Evolutionary conservation across 1,284 basidiomycete genomes (phyloP).

Genomic region (Cryptococcus sp.): DNA sequence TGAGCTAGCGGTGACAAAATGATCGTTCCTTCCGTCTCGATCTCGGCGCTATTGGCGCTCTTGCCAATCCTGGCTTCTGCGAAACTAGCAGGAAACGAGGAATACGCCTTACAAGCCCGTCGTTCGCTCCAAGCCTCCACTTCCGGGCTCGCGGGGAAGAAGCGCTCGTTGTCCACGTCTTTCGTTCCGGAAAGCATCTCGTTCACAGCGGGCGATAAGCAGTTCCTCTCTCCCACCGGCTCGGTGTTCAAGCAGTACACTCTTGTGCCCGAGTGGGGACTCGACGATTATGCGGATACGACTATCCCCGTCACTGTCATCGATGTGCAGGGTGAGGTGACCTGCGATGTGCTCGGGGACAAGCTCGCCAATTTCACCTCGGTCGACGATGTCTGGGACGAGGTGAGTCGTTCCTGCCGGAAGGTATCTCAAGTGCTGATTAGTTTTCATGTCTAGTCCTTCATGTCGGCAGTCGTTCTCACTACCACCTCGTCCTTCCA

Average conservation of each 20-base stretch:
- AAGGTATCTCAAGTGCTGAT: not conserved
- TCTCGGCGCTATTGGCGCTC: not conserved
- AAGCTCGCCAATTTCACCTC: constrained; percentile 18
- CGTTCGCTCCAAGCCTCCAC: not conserved
- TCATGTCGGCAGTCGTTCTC: constrained; percentile 23
- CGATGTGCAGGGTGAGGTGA: constrained; percentile 27
- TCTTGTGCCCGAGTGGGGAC: constrained; percentile 17
- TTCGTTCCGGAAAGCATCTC: constrained; percentile 22
- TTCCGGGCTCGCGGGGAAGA: not conserved
- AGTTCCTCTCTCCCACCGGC: constrained; percentile 27
- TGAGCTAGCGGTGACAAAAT: too few species aligned
- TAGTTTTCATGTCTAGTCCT: constrained; percentile 11
- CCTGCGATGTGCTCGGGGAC: constrained; percentile 28
- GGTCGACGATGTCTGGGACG: constrained; percentile 33
- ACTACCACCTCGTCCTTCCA: constrained; percentile 18
- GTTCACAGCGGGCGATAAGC: constrained; percentile 25
- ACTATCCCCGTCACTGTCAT: constrained; percentile 27
- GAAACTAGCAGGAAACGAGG: constrained; percentile 23
- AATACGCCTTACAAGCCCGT: constrained; percentile 18
- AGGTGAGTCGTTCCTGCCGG: constrained; percentile 14
- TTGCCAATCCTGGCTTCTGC: constrained; percentile 1
- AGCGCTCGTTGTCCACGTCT: constrained; percentile 4
- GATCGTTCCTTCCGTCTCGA: too few species aligned
- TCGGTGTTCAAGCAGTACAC: constrained; percentile 23
- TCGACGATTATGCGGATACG: constrained; percentile 13